These are phyloP conservation scores for Takakia lepidozioides DNA, from an alignment of 225 moss, liverwort and hornwort genomes.

Conservation along the genomic window DNA sequence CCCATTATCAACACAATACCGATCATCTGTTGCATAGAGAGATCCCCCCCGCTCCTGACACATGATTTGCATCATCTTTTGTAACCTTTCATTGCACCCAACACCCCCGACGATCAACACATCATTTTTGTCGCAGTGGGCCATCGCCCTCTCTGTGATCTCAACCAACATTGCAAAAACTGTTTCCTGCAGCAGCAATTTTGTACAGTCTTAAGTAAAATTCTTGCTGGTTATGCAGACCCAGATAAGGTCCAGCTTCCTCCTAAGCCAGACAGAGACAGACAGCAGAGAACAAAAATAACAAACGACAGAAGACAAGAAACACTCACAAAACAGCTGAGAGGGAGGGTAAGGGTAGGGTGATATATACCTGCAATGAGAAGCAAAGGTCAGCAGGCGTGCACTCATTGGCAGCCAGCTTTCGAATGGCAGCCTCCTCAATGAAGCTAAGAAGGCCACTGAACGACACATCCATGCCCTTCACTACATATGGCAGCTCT, in stretches of 20 bases:
- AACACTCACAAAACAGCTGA: too few species aligned
- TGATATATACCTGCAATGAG: conserved; percentile 89
- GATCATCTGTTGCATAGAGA: conserved; percentile 75
- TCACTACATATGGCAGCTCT: conserved; percentile 92
- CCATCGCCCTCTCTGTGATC: conserved; percentile 95
- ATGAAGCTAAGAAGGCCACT: conserved; percentile 90
- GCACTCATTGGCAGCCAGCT: conserved; percentile 50
- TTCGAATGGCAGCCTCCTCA: conserved; percentile 62
- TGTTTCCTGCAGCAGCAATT: conserved; percentile 60
- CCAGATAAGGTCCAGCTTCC: too few species aligned
- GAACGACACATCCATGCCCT: conserved; percentile 96
- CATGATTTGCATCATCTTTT: conserved; percentile 84
- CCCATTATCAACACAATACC: conserved; percentile 85
- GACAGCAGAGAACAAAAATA: too few species aligned
- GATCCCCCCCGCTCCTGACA: conserved; percentile 70
- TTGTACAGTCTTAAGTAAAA: too few species aligned
- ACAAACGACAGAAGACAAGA: too few species aligned
- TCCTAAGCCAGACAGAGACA: too few species aligned
- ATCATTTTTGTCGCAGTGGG: conserved; percentile 73
- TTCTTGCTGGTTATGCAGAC: too few species aligned
- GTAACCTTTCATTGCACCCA: conserved; percentile 77
- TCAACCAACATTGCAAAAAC: conserved; percentile 98
- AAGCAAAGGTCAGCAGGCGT: conserved; percentile 91
- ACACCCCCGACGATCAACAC: conserved; percentile 92
- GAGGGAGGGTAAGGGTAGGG: too few species aligned